Conservation (phyloP, 148 eudicot species). For the Rhododendron griersonianum region DNA sequence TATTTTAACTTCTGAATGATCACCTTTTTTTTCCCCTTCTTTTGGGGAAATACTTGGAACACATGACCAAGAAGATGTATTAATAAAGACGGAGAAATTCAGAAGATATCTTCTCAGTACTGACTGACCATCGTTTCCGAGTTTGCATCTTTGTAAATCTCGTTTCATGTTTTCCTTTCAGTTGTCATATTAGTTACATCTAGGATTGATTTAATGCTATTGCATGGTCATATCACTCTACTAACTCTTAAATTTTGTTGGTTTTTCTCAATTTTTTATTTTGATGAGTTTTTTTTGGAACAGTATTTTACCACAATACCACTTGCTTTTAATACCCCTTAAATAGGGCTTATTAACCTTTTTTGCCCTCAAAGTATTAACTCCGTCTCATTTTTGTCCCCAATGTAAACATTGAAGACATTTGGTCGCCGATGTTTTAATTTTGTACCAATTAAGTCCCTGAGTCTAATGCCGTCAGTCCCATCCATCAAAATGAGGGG, state of each 20-base stretch:
- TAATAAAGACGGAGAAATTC: neutral
- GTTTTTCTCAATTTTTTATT: neutral
- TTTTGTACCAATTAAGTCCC: too few species aligned
- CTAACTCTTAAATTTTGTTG: neutral
- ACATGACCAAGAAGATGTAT: neutral
- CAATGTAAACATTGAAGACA: too few species aligned
- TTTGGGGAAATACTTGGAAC: neutral
- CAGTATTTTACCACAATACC: constrained; percentile 77
- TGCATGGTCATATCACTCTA: neutral
- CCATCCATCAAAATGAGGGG: too few species aligned
- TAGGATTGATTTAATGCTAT: neutral
- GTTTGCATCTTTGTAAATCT: neutral
- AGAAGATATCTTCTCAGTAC: neutral
- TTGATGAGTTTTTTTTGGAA: neutral
- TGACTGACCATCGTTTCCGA: neutral
- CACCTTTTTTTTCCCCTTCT: neutral
- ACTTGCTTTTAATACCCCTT: constrained; percentile 34
- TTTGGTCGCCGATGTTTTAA: too few species aligned
- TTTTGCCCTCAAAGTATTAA: too few species aligned
- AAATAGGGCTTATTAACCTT: too few species aligned
- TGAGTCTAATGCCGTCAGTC: too few species aligned
- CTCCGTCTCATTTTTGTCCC: too few species aligned
- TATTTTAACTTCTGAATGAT: neutral
- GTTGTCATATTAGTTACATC: neutral
- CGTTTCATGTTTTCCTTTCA: neutral